Conservation (phyloP, 495 filamentous ascomycete genomes). For the Penicillium longicatenatum region DNA sequence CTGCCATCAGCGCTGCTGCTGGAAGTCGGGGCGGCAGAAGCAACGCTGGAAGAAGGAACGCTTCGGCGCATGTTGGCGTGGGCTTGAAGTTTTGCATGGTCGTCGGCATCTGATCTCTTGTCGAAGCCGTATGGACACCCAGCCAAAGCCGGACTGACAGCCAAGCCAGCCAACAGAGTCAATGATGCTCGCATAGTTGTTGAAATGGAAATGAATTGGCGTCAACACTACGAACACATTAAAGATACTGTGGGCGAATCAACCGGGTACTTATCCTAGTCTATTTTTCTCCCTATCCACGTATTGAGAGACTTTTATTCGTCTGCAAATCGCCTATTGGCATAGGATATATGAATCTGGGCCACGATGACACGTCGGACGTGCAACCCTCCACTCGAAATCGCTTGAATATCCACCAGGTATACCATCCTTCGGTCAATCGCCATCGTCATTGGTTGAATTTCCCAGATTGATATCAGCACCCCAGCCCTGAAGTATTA, state of each 20-base stretch:
- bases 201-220: background rate
- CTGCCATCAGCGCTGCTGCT: conserved; percentile 1
- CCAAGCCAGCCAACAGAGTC: background rate
- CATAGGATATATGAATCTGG: background rate
- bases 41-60: background rate
- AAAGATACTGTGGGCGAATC: background rate
- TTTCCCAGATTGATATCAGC: background rate
- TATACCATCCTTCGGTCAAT: background rate
- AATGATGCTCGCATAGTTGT: background rate
- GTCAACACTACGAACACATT: background rate
- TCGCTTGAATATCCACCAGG: background rate
- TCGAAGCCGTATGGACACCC: conserved; percentile 1
- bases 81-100: background rate
- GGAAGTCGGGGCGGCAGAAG: background rate
- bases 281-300: background rate
- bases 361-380: background rate
- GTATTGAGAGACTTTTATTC: background rate
- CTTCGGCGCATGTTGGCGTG: background rate
- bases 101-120: background rate
- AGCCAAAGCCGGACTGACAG: background rate
- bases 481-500: background rate
- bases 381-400: background rate
- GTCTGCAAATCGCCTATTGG: background rate
- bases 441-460: background rate
- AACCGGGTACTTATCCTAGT: background rate